Conservation (phyloP, 345 rosid species). For the Pistacia atlantica region DNA sequence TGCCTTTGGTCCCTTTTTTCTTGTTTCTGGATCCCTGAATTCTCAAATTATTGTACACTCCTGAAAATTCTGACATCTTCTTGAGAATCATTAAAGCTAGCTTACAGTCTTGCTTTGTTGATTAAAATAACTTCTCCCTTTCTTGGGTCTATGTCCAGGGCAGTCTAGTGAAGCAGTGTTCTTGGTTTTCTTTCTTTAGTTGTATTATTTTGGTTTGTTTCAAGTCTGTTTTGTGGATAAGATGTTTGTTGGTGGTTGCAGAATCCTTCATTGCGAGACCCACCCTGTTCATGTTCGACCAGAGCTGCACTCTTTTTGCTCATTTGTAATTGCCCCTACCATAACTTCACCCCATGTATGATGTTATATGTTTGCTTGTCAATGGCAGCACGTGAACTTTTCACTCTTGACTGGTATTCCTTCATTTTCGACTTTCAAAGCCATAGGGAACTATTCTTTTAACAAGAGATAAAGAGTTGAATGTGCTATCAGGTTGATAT, state of each 20-base stretch:
- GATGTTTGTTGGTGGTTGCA: background rate
- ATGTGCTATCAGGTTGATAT: background rate
- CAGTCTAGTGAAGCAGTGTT: background rate
- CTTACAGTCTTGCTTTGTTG: background rate
- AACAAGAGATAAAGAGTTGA: background rate
- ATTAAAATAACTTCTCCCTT: background rate
- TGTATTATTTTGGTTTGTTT: background rate
- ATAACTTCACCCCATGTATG: background rate
- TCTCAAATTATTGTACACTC: slow-evolving; percentile 11
- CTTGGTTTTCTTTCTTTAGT: slow-evolving; percentile 2
- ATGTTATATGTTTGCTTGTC: background rate
- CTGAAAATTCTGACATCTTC: background rate
- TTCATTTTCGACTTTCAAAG: background rate
- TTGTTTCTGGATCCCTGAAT: slow-evolving; percentile 10
- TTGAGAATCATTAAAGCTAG: background rate
- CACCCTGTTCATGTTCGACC: background rate
- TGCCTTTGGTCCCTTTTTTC: background rate
- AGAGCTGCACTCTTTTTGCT: background rate
- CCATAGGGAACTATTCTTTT: background rate
- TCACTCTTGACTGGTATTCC: slow-evolving; percentile 5
- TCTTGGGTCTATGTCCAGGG: background rate
- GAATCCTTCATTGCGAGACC: background rate
- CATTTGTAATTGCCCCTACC: background rate
- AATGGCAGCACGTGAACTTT: background rate
- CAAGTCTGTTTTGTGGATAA: background rate